Evolutionary conservation across 129 eudicot species (phyloP).

Genomic region (Tagetes patula): DNA sequence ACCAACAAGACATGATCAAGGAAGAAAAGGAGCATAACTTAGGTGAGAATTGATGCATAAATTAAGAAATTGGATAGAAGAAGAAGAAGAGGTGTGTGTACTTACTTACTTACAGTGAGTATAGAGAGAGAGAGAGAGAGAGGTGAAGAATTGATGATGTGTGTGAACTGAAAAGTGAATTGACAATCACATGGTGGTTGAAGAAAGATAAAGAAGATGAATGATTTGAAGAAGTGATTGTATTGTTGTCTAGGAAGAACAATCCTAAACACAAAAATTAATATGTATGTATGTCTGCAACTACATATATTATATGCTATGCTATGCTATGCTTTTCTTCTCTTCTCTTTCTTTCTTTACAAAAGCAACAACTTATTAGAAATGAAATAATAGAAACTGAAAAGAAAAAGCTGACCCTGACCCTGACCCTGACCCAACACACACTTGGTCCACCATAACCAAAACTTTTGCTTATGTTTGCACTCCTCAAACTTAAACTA

Average conservation of each 20-base stretch:
- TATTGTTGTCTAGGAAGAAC: slow-evolving; percentile 38
- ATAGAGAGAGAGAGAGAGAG: slow-evolving; percentile 2
- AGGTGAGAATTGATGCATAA: too few relatives aligned
- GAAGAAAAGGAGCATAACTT: background rate
- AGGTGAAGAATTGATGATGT: slow-evolving; percentile 13
- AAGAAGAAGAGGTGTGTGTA: slow-evolving; percentile 22
- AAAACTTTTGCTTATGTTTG: too few relatives aligned
- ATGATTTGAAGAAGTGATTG: slow-evolving; percentile 42
- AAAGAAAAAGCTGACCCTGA: slow-evolving; percentile 44
- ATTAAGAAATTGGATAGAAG: background rate
- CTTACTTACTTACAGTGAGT: background rate
- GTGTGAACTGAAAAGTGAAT: background rate
- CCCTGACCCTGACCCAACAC: slow-evolving; percentile 11
- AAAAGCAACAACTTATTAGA: slow-evolving; percentile 28
- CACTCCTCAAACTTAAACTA: too few relatives aligned
- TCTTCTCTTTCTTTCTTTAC: too few relatives aligned
- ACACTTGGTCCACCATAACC: background rate
- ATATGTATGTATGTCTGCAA: slow-evolving; percentile 37
- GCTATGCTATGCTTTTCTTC: too few relatives aligned
- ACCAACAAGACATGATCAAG: slow-evolving; percentile 28
- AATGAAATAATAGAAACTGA: slow-evolving; percentile 21
- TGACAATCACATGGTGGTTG: slow-evolving; percentile 15
- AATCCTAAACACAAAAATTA: slow-evolving; percentile 36
- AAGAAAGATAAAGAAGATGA: slow-evolving; percentile 10
- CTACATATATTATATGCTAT: too few relatives aligned